Base-by-base conservation (phyloP, 805 yeast genomes). In the Teunomyces lycoperdinae region DNA sequence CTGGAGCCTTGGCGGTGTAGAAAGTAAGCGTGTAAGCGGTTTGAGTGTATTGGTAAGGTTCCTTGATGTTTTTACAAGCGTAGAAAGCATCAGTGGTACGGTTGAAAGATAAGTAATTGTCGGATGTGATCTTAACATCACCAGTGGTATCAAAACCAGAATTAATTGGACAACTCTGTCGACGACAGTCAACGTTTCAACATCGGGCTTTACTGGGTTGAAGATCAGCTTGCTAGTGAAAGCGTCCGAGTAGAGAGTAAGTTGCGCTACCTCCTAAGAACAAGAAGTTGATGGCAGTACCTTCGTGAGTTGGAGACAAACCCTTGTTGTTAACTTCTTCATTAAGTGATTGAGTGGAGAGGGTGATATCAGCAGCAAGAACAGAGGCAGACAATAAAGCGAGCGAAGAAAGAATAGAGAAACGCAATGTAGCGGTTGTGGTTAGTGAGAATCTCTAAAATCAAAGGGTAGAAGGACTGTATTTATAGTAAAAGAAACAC, bases 231-330 rank as follows among this genome's bases (percentile, higher is more conserved):
- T 9, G 39, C 11, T 28, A 6, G 41, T 38, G 4, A 34, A 46
- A 13, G 47, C 50, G 36, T 58, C 58, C 51, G 60, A 66, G 42
- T 49, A 41, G 33, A 62, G 52, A 8, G 52, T 52, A 27, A 27
- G 51, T 54, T 35, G 64, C 58, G 20, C 45, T 47, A 26, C 49
- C 40, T 11, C 62, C 62, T 41, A 67, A 50, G 60, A 68, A 67
- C 26, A 68, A 53, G 58, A 71, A 75, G 61, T 66, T 60, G 48
- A 71, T 56, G 43, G 68, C 79, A 47, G 78, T 78, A 53, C 78
- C 79, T 55, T 68, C 74, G 54, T 74, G 79, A 11, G 8, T 24
- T 17, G 48, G 34, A 14, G 44, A 11, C 7, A 50, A 14, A 17
- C 50, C 50, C 7, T 47, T 9, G 9, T 46, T 46, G 42, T 48